Evolutionary conservation across 2,329 filamentous ascomycete species (phyloP).

Genomic region (Lizonia empirigonia): DNA sequence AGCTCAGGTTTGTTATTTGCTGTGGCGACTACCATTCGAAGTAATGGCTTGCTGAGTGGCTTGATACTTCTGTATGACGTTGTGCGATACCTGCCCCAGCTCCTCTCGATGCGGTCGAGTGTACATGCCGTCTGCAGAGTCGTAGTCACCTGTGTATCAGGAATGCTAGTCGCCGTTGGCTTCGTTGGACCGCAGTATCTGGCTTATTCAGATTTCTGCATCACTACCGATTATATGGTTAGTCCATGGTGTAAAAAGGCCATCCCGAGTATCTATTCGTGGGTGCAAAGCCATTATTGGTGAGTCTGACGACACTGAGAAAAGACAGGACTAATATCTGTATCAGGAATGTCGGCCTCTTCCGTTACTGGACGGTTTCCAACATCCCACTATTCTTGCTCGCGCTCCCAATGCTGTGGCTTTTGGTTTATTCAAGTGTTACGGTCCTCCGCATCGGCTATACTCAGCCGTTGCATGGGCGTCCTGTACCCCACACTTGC

Average conservation of each 20-base stretch:
- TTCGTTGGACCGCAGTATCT: conserved; percentile 73
- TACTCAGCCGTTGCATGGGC: conserved; percentile 39
- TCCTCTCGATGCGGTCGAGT: conserved; percentile 44
- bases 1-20: conserved; percentile 72
- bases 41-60: conserved; percentile 86
- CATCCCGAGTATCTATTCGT: conserved; percentile 89
- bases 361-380: conserved; percentile 85
- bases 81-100: conserved; percentile 46
- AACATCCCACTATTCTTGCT: conserved; percentile 89
- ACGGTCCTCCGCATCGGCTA: conserved; percentile 51
- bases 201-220: conserved; percentile 71
- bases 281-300: conserved; percentile 91
- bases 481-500: conserved; percentile 23
- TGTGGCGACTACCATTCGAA: conserved; percentile 73
- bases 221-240: conserved; percentile 10
- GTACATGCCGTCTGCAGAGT: conserved; percentile 58
- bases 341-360: conserved; percentile 82
- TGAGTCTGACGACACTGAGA: conserved; percentile 52
- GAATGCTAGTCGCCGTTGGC: conserved; percentile 69
- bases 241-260: conserved; percentile 75
- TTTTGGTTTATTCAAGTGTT: conserved; percentile 66
- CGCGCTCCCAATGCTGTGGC: conserved; percentile 74
- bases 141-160: conserved; percentile 66
- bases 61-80: conserved; percentile 67
- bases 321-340: conserved; percentile 11